Evolutionary conservation across 2,329 filamentous ascomycete genomes (phyloP).

Genomic region (Ceratocystis colombiana): DNA sequence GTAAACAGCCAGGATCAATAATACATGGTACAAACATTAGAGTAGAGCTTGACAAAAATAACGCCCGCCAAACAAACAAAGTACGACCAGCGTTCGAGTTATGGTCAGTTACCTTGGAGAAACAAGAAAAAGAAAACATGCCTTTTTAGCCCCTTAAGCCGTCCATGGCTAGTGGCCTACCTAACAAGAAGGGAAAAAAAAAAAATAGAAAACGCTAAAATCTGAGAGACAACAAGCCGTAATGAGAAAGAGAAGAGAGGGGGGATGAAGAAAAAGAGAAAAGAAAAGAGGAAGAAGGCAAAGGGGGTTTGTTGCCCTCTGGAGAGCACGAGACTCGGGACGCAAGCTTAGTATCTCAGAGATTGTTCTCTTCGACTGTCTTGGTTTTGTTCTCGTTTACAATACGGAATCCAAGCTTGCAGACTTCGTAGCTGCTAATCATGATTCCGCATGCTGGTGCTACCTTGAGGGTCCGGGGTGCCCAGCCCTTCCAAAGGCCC

Average conservation of each 20-base stretch:
- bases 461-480: slow-evolving; percentile 83
- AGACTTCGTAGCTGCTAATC: slow-evolving; percentile 96
- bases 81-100: background rate
- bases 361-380: background rate
- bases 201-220: background rate
- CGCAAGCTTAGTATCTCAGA: background rate
- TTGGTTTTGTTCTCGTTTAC: slow-evolving; percentile 49
- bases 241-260: background rate
- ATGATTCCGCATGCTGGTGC: slow-evolving; percentile 96
- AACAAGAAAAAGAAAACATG: slow-evolving; percentile 5
- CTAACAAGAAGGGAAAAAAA: background rate
- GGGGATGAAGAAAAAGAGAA: background rate
- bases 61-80: slow-evolving; percentile 3
- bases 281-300: background rate
- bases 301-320: background rate
- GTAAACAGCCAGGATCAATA: slow-evolving; percentile 1
- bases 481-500: slow-evolving; percentile 86
- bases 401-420: slow-evolving; percentile 73
- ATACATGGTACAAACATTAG: slow-evolving; percentile 7
- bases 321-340: too few relatives aligned
- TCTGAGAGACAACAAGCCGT: background rate
- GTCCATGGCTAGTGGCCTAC: background rate
- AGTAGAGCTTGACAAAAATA: background rate
- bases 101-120: background rate
- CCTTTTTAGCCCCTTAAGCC: background rate